phyloP scores from a whole-genome alignment of 208 protist genomes.

The Leishmania lainsoni region DNA sequence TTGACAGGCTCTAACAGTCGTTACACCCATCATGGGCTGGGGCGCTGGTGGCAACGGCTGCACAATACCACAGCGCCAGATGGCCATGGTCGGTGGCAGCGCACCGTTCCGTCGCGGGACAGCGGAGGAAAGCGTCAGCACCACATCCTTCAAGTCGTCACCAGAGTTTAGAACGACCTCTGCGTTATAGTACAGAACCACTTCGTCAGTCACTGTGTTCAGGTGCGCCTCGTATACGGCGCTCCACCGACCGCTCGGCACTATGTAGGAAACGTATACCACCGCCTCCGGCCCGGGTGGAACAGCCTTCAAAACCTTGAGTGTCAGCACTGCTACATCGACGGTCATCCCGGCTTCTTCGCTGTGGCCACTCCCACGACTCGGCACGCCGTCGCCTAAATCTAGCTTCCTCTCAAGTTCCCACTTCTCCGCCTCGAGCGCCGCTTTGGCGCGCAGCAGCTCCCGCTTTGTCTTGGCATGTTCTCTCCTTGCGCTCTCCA shows the following conservation, averaged over 20 bases:
- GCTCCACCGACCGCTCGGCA: conserved; percentile 14
- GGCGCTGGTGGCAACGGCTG: neutral
- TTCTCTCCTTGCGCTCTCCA: conserved; percentile 15
- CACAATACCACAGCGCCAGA: conserved; percentile 27
- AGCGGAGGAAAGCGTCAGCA: conserved; percentile 25
- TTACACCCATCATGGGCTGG: neutral
- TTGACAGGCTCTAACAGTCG: no score
- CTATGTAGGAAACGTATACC: conserved; percentile 34
- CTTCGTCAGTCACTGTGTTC: conserved; percentile 26
- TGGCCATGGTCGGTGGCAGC: conserved; percentile 19
- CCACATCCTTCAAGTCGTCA: conserved; percentile 27
- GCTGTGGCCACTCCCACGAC: neutral
- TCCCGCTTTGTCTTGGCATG: conserved; percentile 9
- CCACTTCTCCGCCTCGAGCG: conserved; percentile 12
- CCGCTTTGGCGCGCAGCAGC: conserved; percentile 11
- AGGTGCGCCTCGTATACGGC: conserved; percentile 31
- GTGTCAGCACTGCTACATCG: conserved; percentile 21
- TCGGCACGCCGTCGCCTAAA: neutral
- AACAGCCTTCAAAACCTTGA: conserved; percentile 26
- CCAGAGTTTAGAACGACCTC: conserved; percentile 20
- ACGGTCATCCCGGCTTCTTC: neutral
- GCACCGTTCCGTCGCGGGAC: conserved; percentile 21
- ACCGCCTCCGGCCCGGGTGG: conserved; percentile 21
- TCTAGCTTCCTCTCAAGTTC: conserved; percentile 13
- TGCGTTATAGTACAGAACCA: conserved; percentile 31